Evolutionary conservation across 1,139 yeast genomes (phyloP).

Genomic region (Sugiyamaella novakii): DNA sequence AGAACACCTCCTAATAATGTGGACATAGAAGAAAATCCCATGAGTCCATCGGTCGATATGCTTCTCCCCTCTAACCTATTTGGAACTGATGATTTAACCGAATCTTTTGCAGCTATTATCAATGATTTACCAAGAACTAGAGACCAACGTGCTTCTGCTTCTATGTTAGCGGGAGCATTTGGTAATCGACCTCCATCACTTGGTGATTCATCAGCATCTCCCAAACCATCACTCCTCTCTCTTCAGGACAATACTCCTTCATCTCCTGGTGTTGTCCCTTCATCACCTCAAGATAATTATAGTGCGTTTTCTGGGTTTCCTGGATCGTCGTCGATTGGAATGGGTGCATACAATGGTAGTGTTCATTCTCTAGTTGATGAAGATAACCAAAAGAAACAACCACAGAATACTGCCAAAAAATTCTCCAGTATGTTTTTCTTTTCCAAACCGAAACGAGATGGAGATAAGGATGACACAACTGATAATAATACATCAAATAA

Average conservation of each 20-base stretch:
- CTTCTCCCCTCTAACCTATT: constrained; percentile 40
- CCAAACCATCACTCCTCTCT: constrained; percentile 28
- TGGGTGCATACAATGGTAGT: constrained; percentile 21
- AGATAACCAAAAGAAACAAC: constrained; percentile 11
- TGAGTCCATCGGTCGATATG: constrained; percentile 38
- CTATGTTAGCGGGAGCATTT: constrained; percentile 31
- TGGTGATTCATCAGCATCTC: constrained; percentile 25
- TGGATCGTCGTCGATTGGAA: constrained; percentile 19
- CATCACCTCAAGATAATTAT: constrained; percentile 28
- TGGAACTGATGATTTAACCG: constrained; percentile 37
- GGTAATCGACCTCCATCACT: constrained; percentile 26
- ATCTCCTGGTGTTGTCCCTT: constrained; percentile 24
- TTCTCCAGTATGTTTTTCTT: constrained; percentile 32
- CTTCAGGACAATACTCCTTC: constrained; percentile 23
- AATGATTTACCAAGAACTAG: constrained; percentile 19
- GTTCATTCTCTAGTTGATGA: constrained; percentile 19
- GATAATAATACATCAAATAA: background rate
- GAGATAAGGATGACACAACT: constrained; percentile 4
- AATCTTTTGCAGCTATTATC: constrained; percentile 29
- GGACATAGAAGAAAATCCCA: constrained; percentile 25
- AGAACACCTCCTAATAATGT: constrained; percentile 3
- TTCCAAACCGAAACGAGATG: constrained; percentile 23
- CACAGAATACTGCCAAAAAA: constrained; percentile 23
- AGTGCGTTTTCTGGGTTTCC: constrained; percentile 23
- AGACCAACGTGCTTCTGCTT: constrained; percentile 30